Evolutionary conservation across 805 yeast species (phyloP).

Genomic region (Myxozyma sirexii): DNA sequence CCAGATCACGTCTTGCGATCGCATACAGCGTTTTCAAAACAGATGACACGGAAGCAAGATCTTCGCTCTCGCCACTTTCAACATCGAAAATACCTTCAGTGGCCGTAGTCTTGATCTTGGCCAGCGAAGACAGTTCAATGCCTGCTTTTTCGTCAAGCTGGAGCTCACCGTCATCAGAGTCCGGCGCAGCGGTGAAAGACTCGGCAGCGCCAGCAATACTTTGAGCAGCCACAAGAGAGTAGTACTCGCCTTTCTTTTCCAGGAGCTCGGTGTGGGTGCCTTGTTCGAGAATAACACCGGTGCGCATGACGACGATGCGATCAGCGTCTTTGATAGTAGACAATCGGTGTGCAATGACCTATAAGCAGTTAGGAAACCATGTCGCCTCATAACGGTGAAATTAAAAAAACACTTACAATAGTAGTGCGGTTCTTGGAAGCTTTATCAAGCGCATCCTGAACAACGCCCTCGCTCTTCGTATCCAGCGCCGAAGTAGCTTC

Average conservation of each 20-base stretch:
- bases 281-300: constrained; percentile 55
- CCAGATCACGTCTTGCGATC: constrained; percentile 16
- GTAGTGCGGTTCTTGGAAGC: constrained; percentile 50
- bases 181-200: background rate
- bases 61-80: constrained; percentile 5
- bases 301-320: constrained; percentile 54
- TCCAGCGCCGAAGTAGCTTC: constrained; percentile 75
- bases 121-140: constrained; percentile 5
- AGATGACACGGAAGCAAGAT: constrained; percentile 13
- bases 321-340: constrained; percentile 77
- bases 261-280: constrained; percentile 48
- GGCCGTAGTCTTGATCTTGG: constrained; percentile 18
- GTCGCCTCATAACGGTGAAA: no score
- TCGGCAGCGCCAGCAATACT: constrained; percentile 33
- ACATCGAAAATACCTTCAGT: constrained; percentile 2
- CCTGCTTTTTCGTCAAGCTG: constrained; percentile 23
- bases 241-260: constrained; percentile 40
- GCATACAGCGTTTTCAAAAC: constrained; percentile 4
- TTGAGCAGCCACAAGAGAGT: constrained; percentile 45
- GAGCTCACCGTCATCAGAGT: constrained; percentile 23
- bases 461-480: constrained; percentile 61
- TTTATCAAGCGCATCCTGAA: constrained; percentile 53
- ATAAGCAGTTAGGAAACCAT: constrained; percentile 38
- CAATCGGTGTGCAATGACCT: constrained; percentile 84
- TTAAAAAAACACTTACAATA: constrained; percentile 48